phyloP scores from a whole-genome alignment of 306 rosid genomes.

The Dryas alaskensis region DNA sequence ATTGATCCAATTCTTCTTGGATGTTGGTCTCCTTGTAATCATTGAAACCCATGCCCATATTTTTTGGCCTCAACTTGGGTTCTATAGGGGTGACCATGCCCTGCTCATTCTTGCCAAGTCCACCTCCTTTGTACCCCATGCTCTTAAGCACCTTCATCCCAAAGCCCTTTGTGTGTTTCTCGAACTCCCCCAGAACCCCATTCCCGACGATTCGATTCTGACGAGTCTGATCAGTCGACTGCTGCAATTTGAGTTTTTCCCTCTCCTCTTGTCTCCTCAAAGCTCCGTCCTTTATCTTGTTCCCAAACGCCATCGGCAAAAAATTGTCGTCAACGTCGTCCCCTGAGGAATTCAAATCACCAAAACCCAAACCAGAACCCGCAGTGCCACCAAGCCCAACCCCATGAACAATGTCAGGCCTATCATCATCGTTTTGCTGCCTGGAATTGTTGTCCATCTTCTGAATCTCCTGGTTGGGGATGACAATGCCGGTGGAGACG shows the following conservation, averaged over 20 bases:
- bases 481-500: no score
- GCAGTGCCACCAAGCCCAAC: conserved; percentile 13
- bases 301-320: conserved; percentile 77
- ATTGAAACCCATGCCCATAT: conserved; percentile 70
- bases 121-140: conserved; percentile 96
- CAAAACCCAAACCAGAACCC: conserved; percentile 45
- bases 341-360: not conserved
- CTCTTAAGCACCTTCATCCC: conserved; percentile 76
- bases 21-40: conserved; percentile 44
- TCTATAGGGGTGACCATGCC: conserved; percentile 68
- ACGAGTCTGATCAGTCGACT: conserved; percentile 36
- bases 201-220: conserved; percentile 20
- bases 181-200: no score
- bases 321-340: conserved; percentile 35
- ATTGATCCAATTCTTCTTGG: conserved; percentile 16
- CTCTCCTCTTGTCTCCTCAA: conserved; percentile 60
- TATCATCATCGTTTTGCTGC: conserved; percentile 37
- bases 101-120: conserved; percentile 81
- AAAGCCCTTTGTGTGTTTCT: conserved; percentile 42
- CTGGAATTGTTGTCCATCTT: conserved; percentile 26
- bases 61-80: conserved; percentile 68
- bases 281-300: conserved; percentile 77
- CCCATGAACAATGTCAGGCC: conserved; percentile 8
- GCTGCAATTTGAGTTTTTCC: conserved; percentile 44
- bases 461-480: conserved; percentile 20